phyloP scores from a whole-genome alignment of 2,329 filamentous ascomycete species.

The Periconia sp. region DNA sequence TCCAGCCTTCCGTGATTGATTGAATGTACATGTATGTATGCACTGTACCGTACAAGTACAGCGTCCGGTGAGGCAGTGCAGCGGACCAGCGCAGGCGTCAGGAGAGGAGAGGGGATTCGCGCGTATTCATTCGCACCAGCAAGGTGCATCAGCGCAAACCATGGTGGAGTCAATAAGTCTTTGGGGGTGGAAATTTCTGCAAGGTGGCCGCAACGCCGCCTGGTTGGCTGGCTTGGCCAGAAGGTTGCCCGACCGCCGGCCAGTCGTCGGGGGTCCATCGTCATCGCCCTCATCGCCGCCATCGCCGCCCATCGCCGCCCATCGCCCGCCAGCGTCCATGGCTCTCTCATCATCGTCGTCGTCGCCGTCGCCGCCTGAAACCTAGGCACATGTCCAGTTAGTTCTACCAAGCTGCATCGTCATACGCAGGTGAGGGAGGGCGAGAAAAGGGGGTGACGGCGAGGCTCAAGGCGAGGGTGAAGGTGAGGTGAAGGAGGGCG shows the following conservation, averaged over 20 bases:
- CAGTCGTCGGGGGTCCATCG: background rate
- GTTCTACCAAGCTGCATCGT: no score
- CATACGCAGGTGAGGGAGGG: no score
- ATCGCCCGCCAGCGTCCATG: background rate
- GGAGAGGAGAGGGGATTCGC: no score
- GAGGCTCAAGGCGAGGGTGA: background rate
- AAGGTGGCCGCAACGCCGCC: background rate
- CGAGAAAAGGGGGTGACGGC: background rate
- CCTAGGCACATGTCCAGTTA: background rate
- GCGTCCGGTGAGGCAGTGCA: background rate
- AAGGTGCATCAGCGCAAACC: background rate
- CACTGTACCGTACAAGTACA: no score
- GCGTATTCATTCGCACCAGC: no score
- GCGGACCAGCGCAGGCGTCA: background rate
- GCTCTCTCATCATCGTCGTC: no score
- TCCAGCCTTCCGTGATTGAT: no score
- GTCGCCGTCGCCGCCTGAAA: background rate
- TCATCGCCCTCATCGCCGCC: background rate
- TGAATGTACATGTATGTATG: no score
- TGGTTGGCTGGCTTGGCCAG: background rate
- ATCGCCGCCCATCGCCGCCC: background rate
- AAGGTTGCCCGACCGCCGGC: background rate
- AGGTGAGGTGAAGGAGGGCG: background rate
- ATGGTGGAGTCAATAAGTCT: background rate
- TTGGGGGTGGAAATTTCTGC: background rate